These are phyloP conservation scores for Volutella citrinella DNA, from an alignment of 2,329 filamentous ascomycete genomes.

Conservation along the genomic window DNA sequence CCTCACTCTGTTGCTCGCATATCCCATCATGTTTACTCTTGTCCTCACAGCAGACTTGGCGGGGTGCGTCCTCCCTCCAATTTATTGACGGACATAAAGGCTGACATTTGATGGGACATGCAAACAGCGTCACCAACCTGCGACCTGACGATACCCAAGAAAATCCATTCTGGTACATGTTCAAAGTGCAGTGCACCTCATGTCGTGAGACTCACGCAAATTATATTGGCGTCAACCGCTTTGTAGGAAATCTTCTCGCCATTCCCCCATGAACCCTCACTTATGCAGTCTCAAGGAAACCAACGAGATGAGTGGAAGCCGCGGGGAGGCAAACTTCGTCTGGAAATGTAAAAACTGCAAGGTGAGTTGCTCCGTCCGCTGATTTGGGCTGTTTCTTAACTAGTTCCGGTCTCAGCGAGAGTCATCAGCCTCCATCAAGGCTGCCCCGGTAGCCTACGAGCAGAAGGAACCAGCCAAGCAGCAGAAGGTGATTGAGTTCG, in stretches of 20 bases:
- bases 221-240: conserved; percentile 80
- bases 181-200: conserved; percentile 97
- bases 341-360: conserved; percentile 99
- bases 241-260: too few species aligned
- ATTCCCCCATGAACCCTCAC: too few species aligned
- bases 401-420: conserved; percentile 58
- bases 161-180: conserved; percentile 91
- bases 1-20: not conserved
- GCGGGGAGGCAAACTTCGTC: conserved; percentile 98
- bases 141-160: conserved; percentile 79
- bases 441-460: conserved; percentile 68
- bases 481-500: conserved; percentile 82
- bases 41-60: conserved; percentile 65
- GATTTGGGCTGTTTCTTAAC: not conserved
- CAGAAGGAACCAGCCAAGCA: conserved; percentile 69
- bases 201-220: conserved; percentile 90
- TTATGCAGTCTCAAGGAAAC: conserved; percentile 59
- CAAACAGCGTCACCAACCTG: conserved; percentile 86
- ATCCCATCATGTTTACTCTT: conserved; percentile 61
- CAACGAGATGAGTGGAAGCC: conserved; percentile 88
- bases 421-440: conserved; percentile 80
- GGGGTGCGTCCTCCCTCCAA: conserved; percentile 55
- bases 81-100: too few species aligned
- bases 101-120: too few species aligned
- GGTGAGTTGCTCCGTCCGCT: conserved; percentile 43